Conservation (phyloP, 2,329 filamentous ascomycete species). For the Gaeumannomyces tritici region DNA sequence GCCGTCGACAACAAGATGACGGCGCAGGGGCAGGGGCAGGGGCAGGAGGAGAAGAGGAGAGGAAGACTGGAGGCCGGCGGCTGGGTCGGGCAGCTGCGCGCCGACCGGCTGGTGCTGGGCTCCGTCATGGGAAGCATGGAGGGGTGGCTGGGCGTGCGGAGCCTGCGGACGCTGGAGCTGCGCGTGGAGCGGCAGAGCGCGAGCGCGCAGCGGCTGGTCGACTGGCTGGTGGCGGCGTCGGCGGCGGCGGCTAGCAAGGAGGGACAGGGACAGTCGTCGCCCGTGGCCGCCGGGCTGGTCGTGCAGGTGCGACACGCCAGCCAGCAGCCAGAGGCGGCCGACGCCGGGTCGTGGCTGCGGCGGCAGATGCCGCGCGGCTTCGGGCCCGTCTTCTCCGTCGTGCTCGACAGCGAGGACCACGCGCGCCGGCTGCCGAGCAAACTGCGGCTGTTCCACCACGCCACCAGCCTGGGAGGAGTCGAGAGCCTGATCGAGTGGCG, state of each 20-base stretch:
- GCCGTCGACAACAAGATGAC: no score
- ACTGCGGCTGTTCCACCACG: constrained; percentile 80
- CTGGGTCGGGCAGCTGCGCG: constrained; percentile 51
- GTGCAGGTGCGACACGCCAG: constrained; percentile 49
- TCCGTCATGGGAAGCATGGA: constrained; percentile 83
- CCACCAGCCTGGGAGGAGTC: constrained; percentile 86
- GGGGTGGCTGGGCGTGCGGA: constrained; percentile 83
- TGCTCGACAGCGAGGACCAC: constrained; percentile 46
- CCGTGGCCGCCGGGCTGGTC: constrained; percentile 6
- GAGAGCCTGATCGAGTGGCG: constrained; percentile 97
- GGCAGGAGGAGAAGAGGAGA: background rate
- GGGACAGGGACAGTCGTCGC: no score
- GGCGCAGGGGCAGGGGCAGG: no score
- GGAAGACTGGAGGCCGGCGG: constrained; percentile 13
- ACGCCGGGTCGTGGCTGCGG: constrained; percentile 60
- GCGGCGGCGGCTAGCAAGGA: no score
- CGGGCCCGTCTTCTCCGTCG: constrained; percentile 78
- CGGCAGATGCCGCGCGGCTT: constrained; percentile 88
- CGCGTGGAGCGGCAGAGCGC: constrained; percentile 68
- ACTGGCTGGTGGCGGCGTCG: constrained; percentile 58
- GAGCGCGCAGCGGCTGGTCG: constrained; percentile 60
- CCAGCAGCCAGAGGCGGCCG: constrained; percentile 56
- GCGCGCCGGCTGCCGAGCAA: constrained; percentile 69
- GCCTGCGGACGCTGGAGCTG: constrained; percentile 76
- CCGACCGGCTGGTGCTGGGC: constrained; percentile 70